phyloP scores from a whole-genome alignment of 2,329 filamentous ascomycete genomes.

The Dothideomycetes sp. region DNA sequence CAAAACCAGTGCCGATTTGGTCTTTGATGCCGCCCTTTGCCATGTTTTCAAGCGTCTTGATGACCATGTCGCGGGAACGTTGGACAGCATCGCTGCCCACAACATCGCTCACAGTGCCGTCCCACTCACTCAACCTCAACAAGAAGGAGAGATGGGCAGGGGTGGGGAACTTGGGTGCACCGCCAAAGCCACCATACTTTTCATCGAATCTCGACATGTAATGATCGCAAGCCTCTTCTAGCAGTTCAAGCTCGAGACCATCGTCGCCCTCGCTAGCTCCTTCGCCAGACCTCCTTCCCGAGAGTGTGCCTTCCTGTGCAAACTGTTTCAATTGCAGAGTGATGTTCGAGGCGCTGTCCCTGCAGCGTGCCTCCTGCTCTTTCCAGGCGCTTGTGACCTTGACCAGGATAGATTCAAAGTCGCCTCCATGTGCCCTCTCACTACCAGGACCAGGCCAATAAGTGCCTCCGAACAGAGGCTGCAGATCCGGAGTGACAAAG shows the following conservation, averaged over 20 bases:
- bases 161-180: constrained; percentile 80
- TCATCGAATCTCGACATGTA: constrained; percentile 74
- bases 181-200: constrained; percentile 64
- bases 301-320: constrained; percentile 72
- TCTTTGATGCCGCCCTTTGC: constrained; percentile 62
- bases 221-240: constrained; percentile 81
- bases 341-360: constrained; percentile 75
- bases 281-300: constrained; percentile 20
- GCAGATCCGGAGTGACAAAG: constrained; percentile 87
- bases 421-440: constrained; percentile 42
- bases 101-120: constrained; percentile 67
- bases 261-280: constrained; percentile 39
- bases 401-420: constrained; percentile 72
- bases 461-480: constrained; percentile 91
- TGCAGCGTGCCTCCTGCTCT: constrained; percentile 72
- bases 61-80: constrained; percentile 66
- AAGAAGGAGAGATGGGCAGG: constrained; percentile 78
- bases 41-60: constrained; percentile 74
- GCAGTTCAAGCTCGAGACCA: constrained; percentile 74
- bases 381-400: constrained; percentile 70
- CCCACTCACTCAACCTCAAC: constrained; percentile 63
- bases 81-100: constrained; percentile 72
- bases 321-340: constrained; percentile 75
- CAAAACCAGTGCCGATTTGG: constrained; percentile 68
- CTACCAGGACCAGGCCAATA: constrained; percentile 83